Base-by-base conservation (phyloP, 1,139 yeast species). In the Scheffersomyces illinoinensis region DNA sequence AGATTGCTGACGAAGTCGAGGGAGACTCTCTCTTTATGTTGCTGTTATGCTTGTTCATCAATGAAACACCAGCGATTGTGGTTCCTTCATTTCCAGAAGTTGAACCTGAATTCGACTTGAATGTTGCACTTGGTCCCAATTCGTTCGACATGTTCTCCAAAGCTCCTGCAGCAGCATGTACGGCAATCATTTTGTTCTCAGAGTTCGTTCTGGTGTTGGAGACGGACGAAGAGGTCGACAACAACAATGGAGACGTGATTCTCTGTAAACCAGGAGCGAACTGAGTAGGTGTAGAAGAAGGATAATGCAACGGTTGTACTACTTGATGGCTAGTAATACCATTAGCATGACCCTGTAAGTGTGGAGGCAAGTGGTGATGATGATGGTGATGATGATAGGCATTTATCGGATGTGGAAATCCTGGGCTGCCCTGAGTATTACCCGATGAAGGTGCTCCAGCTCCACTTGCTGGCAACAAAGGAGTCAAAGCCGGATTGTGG, bases 211-310 rank as follows among this genome's bases (percentile, higher is more conserved):
- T 74, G 1, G 81, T 73, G 57, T 79, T 76, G 47, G 81, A 77
- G 24, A 78, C 68, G 1, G 80, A 74, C 4, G 78, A 73, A 0
- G 86, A 73, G 59, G 85, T 77, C 19, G 82, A 78, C 53, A 87
- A 76, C 59, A 87, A 72, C 58, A 87, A 75, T 0, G 91, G 91
- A 14, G 90, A 86, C 0, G 91, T 87, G 59, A 87, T 87, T 55
- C 87, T 72, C 64, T 84, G 85, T 59, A 87, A 73, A 51, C 88
- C 88, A 0, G 89, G 86, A 47, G 90, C 90, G 77, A 85, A 87
- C 67, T 86, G 90, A 1, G 90, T 84, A 23, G 91, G 91, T 1
- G 90, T 86, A 1, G 90, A 85, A 4, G 86, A 79, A 7, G 91
- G 91, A 68, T 87, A 87, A 69, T 87, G 89, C 54, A 87, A 74